Percentiles rank a stretch among this genome's conserved stretches.
Evolutionary conservation across 306 rosid species (phyloP).

Genomic region (Quercus wislizeni): DNA sequence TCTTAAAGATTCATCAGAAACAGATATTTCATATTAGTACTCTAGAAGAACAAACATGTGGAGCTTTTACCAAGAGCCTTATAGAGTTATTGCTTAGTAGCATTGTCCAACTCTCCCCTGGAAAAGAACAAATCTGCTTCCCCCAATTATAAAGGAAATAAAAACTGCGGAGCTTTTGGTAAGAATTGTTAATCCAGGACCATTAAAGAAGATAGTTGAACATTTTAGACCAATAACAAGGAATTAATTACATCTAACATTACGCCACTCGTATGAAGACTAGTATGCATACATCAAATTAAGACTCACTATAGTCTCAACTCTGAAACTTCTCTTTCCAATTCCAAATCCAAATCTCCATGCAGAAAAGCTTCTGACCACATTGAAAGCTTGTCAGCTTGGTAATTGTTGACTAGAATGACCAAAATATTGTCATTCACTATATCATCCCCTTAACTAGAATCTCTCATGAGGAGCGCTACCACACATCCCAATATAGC

Average conservation of each 20-base stretch:
- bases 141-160: too few relatives aligned
- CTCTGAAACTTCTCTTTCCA: neutral
- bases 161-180: too few relatives aligned
- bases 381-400: neutral
- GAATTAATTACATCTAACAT: neutral
- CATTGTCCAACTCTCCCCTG: too few relatives aligned
- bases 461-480: slow-evolving; percentile 49
- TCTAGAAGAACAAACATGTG: too few relatives aligned
- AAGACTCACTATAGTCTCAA: neutral
- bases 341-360: neutral
- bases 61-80: too few relatives aligned
- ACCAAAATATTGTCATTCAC: neutral
- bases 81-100: too few relatives aligned
- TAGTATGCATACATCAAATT: neutral
- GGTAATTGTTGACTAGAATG: neutral
- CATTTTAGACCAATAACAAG: neutral
- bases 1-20: too few relatives aligned
- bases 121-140: too few relatives aligned
- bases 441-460: slow-evolving; percentile 12
- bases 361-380: neutral
- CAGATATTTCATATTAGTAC: too few relatives aligned
- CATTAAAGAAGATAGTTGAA: neutral
- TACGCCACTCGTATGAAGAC: neutral
- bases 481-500: slow-evolving; percentile 71
- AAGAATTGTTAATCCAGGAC: too few relatives aligned